Evolutionary conservation across 371 early-diverging fungal species (phyloP), one percentile per base, ranked within the genome.

Genomic region (Rhizomucor pusillus): DNA sequence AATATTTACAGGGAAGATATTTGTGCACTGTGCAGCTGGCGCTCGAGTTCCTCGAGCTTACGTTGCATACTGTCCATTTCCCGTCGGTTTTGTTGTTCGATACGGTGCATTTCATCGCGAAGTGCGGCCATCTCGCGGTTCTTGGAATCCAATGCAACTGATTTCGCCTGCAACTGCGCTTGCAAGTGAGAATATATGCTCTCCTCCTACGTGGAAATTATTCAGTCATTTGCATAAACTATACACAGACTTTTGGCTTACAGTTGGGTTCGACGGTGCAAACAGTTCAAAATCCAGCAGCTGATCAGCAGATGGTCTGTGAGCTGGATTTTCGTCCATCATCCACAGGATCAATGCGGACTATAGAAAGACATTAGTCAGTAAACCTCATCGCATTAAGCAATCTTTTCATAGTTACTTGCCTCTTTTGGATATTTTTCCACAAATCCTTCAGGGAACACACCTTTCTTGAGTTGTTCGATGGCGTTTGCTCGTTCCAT

Each of bases 311-410:
- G 84, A 80, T 0, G 93, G 94, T 2, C 94, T 78, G 45, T 75
- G 54, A 11, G 59, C 67, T 1, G 95, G 89, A 52, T 91, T 81
- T 3, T 73, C 73, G 13, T 85, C 80, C 88, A 91, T 90, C 64
- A 92, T 74, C 77, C 84, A 86, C 10, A 86, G 71, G 41, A 93
- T 83, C 36, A 91, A 73, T 1, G 90, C 86, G 3, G 90, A 83
- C 66, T 81, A 58, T 29, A 46, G 47, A 23, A 60, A 34, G 10
- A 56, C 52, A 43, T 18, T 37, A 16, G 29, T 46, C 34, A 50
- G 12, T 16, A 23, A 29, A 3, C 54, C 56, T 23, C 56, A 53
- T 47, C 24, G 7, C 18, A 3, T 11, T 33, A 18, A 5, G 13
- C 20, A 1, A 29, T 53, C 3, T 44, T 53, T 43, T 9, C 9